Conservation (phyloP, 2,329 filamentous ascomycete species). For the Pseudogymnoascus sp. region DNA sequence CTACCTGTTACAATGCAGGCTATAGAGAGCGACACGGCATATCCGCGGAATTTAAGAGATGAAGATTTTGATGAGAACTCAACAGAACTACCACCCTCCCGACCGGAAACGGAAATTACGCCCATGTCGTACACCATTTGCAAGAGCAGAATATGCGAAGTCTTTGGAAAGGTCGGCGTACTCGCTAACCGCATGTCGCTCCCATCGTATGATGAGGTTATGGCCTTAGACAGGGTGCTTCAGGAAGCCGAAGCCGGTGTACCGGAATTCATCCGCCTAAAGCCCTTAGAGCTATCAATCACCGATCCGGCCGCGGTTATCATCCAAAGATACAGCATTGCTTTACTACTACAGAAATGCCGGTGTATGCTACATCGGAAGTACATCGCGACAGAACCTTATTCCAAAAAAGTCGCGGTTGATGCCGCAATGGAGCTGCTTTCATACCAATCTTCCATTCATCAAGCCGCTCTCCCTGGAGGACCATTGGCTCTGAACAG, state of each 20-base stretch:
- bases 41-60: slow-evolving; percentile 57
- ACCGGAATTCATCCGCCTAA: slow-evolving; percentile 42
- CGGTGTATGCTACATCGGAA: slow-evolving; percentile 49
- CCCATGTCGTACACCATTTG: slow-evolving; percentile 47
- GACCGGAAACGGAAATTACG: slow-evolving; percentile 53
- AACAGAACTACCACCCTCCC: slow-evolving; percentile 45
- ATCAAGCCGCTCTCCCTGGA: slow-evolving; percentile 44
- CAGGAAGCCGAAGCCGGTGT: slow-evolving; percentile 39
- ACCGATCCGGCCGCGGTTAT: slow-evolving; percentile 41
- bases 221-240: slow-evolving; percentile 40
- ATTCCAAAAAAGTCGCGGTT: slow-evolving; percentile 45
- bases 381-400: slow-evolving; percentile 42
- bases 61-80: slow-evolving; percentile 55
- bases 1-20: slow-evolving; percentile 58
- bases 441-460: slow-evolving; percentile 40
- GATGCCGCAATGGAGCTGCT: slow-evolving; percentile 43
- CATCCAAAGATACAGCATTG: slow-evolving; percentile 47
- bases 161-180: slow-evolving; percentile 44
- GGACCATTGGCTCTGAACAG: slow-evolving; percentile 44
- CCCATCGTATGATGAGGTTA: slow-evolving; percentile 43
- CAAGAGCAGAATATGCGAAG: slow-evolving; percentile 41
- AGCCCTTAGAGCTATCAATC: slow-evolving; percentile 41
- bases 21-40: slow-evolving; percentile 54
- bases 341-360: slow-evolving; percentile 46
- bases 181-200: slow-evolving; percentile 42